Evolutionary conservation across 148 eudicot species (phyloP), one percentile per base, ranked within the genome.

Genomic region (Pouteria glomerata): DNA sequence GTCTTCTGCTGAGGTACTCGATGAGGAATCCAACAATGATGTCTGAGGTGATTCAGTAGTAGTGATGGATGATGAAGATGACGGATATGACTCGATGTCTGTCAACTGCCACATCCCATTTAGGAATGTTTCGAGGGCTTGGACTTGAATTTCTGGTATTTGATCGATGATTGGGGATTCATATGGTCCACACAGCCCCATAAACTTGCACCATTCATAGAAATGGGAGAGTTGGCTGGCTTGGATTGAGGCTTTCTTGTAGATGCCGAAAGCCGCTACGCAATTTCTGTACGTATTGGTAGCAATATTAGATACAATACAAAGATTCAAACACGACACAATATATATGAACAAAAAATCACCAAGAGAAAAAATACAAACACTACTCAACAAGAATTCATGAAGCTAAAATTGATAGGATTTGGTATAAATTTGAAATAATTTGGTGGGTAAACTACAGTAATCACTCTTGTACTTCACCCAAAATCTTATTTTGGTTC

Each of bases 171-270:
- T 57, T 10, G 83, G 86, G 70, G 68, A 83, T 56, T 83, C 86
- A 41, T 77, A 80, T 11, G 62, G 15, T 31, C 80, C 86, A 61
- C 81, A 80, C 26, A 80, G 56, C 41, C 74, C 74, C 65, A 75
- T 42, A 3, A 65, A 70, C 69, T 75, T 80, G 58, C 79, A 74
- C 83, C 86, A 83, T 4, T 72, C 79, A 39, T 77, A 80, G 66
- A 80, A 83, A 16, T 80, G 70, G 27, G 31, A 30, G 8, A 83
- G 77, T 8, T 71, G 47, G 21, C 42, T 37, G 1, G 81, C 83
- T 77, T 83, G 86, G 4, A 39, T 0, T 1, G 83, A 73, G 3
- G 83, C 83, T 48, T 75, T 83, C 48, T 80, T 83, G 77, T 83
- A 83, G 47, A 83, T 73, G 11, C 76, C 68, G 16, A 83, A 80